Evolutionary conservation across 2,329 filamentous ascomycete genomes (phyloP).

Genomic region (Monilinia fructigena): DNA sequence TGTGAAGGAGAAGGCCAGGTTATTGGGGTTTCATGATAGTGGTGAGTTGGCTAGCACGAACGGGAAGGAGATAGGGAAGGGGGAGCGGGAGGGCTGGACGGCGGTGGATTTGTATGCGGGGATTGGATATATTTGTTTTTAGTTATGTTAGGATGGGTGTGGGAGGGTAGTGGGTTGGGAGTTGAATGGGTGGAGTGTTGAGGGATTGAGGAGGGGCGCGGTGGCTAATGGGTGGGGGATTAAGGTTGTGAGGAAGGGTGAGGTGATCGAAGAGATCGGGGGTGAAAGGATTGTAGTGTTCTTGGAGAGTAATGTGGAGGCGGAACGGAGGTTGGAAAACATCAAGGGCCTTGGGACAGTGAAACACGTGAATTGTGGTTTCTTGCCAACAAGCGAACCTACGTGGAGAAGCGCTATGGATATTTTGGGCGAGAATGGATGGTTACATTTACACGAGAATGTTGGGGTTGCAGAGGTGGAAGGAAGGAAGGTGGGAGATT

Average conservation of each 20-base stretch:
- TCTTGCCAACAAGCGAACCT: conserved; percentile 57
- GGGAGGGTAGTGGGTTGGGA: conserved; percentile 79
- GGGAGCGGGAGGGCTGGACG: conserved; percentile 17
- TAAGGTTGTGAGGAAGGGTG: conserved; percentile 48
- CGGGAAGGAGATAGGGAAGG: conserved; percentile 18
- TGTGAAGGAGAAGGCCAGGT: conserved; percentile 78
- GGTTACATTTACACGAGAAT: conserved; percentile 68
- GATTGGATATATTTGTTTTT: conserved; percentile 92
- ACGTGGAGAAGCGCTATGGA: conserved; percentile 55
- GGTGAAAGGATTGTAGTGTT: conserved; percentile 64
- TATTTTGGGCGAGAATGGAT: conserved; percentile 47
- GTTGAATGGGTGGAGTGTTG: conserved; percentile 82
- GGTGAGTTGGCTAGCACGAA: not conserved
- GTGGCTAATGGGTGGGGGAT: conserved; percentile 65
- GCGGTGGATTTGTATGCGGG: conserved; percentile 86
- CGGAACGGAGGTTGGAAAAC: conserved; percentile 36
- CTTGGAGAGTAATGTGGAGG: conserved; percentile 62
- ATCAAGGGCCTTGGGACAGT: conserved; percentile 40
- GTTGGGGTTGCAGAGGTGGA: conserved; percentile 56
- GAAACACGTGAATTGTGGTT: conserved; percentile 62
- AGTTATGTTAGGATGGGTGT: conserved; percentile 73
- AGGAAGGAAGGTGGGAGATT: conserved; percentile 31
- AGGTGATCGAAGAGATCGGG: conserved; percentile 42
- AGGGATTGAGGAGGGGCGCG: conserved; percentile 77
- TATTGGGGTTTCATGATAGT: conserved; percentile 54